Conservation (phyloP, 805 yeast genomes). For the Candida vaughaniae region DNA sequence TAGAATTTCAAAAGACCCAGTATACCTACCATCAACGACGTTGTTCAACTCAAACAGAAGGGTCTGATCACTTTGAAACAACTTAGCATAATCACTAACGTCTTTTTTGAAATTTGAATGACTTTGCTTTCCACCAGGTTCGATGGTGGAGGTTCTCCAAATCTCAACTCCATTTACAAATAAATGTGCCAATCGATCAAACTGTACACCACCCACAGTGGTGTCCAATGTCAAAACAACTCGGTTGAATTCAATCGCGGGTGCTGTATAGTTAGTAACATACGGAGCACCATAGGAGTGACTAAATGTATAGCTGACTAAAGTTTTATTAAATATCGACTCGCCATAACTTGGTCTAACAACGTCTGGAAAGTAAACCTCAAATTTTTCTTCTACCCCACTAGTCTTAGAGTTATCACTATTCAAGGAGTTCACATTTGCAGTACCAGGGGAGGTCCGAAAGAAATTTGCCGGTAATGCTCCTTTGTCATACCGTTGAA, state of each 20-base stretch:
- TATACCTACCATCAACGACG: conserved; percentile 48
- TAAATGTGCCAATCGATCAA: conserved; percentile 64
- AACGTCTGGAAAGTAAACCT: conserved; percentile 25
- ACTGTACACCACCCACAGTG: conserved; percentile 57
- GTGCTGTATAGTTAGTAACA: conserved; percentile 40
- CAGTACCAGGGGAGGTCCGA: too few relatives aligned
- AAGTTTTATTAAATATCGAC: conserved; percentile 39
- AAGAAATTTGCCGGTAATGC: not conserved
- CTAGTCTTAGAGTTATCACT: not conserved
- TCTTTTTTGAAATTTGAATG: conserved; percentile 60
- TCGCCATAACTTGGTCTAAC: conserved; percentile 22
- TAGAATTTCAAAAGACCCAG: conserved; percentile 59
- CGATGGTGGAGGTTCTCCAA: conserved; percentile 81
- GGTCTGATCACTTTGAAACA: conserved; percentile 48
- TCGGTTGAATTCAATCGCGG: conserved; percentile 46
- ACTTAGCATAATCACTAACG: conserved; percentile 50
- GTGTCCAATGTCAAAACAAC: conserved; percentile 55
- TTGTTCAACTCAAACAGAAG: conserved; percentile 64
- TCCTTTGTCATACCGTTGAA: not conserved
- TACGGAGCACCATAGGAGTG: conserved; percentile 62
- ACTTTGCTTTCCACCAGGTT: conserved; percentile 49
- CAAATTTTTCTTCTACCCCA: conserved; percentile 18
- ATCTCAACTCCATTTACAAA: conserved; percentile 62
- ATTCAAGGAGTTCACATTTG: too few relatives aligned
- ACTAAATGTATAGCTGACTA: conserved; percentile 53